Evolutionary conservation across 148 eudicot species (phyloP), one percentile per base, ranked within the genome.

Genomic region (Chenopodium suecicum): DNA sequence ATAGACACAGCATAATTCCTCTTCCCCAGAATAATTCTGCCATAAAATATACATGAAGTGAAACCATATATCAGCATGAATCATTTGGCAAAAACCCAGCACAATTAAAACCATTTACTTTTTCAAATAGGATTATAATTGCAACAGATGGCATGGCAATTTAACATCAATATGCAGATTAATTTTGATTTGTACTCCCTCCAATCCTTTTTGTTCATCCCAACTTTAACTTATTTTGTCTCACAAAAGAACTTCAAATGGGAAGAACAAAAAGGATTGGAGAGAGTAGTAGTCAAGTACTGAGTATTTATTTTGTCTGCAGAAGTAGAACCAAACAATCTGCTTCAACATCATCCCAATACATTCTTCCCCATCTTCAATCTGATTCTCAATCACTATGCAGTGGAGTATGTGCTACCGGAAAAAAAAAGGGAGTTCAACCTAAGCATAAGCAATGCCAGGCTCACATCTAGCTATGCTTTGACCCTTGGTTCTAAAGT

Each of bases 1-100:
- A 76, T 90, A 91, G 16, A 91, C 92, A 78, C 92, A 91, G 85
- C 91, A 91, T 9, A 91, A 87, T 81, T 91, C 92, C 85, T 91
- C 94, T 22, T 91, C 94, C 47, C 90, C 92, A 44, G 89, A 66
- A 79, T 89, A 89, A 75, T 67, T 90, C 95, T 92, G 92, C 47
- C 37, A 48, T 68, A 73, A 19, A 60, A 31, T 14, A 20, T 67
- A 48, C 2, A 27, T 9, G 1, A 78, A 37, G 22, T 2, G n/a
- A 74, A 50, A 48, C 10, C 22, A 44, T 46, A 6, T 12, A 80
- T 80, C 79, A 84, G 77, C 41, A 47, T 50, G 48, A 34, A 7
- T 9, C 17, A n/a, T 75, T 52, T 17, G 60, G 73, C 31, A 25
- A 62, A 47, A 73, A 22, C 14, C 62, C 4, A 63, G 44, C 74